Conservation (phyloP, 176 grass and related monocot species). For the Musa troglodytarum region DNA sequence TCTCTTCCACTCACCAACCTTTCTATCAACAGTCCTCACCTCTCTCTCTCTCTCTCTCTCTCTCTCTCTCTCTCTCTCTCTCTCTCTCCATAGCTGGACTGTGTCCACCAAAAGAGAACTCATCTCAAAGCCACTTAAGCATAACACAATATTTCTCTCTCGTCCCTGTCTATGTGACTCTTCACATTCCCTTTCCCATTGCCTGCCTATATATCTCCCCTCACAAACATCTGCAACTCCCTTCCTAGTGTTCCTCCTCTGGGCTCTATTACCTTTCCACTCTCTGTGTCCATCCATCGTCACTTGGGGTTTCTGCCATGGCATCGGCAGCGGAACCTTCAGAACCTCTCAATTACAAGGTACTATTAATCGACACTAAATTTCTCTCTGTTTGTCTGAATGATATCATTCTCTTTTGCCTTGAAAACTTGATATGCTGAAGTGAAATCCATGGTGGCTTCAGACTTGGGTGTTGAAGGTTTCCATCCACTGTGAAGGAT, state of each 20-base stretch:
- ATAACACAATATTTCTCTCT: too few relatives aligned
- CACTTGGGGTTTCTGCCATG: not conserved
- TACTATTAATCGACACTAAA: not conserved
- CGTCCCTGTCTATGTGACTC: not conserved
- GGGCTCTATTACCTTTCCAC: not conserved
- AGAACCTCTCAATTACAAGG: not conserved
- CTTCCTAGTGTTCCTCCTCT: not conserved
- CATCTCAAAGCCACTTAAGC: too few relatives aligned
- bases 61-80: too few relatives aligned
- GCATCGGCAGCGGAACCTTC: conserved; percentile 1
- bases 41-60: too few relatives aligned
- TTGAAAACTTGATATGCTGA: too few relatives aligned
- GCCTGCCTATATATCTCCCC: not conserved
- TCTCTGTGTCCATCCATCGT: too few relatives aligned
- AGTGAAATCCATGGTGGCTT: not conserved
- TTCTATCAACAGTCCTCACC: too few relatives aligned
- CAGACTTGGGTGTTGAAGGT: conserved; percentile 48
- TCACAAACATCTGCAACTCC: not conserved
- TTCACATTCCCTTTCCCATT: not conserved
- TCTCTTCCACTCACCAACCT: too few relatives aligned
- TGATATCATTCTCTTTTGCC: too few relatives aligned
- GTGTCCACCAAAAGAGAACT: too few relatives aligned
- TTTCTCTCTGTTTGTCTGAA: not conserved
- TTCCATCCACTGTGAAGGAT: conserved; percentile 60
- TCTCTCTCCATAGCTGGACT: too few relatives aligned